These are phyloP conservation scores for Camillea tinctor DNA, from an alignment of 2,329 filamentous ascomycete genomes.

Conservation along the genomic window DNA sequence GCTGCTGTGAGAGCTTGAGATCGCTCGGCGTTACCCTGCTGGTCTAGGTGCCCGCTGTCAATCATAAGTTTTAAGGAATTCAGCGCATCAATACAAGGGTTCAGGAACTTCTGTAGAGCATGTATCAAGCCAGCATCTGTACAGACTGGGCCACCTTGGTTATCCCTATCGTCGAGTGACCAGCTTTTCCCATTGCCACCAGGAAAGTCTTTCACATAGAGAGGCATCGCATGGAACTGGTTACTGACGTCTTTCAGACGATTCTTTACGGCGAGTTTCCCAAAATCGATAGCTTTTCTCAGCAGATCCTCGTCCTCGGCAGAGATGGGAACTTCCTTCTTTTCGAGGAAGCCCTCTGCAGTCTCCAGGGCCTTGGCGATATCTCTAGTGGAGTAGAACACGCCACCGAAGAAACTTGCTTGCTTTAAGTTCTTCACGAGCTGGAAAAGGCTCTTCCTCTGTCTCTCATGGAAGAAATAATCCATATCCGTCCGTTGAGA, in stretches of 20 bases:
- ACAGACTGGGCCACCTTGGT: conserved; percentile 45
- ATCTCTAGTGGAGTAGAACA: conserved; percentile 66
- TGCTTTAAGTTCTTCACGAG: conserved; percentile 79
- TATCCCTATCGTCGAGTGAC: conserved; percentile 59
- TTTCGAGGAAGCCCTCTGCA: conserved; percentile 64
- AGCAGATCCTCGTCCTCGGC: conserved; percentile 61
- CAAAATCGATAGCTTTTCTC: conserved; percentile 62
- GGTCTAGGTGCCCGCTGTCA: conserved; percentile 43
- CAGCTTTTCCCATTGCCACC: conserved; percentile 59
- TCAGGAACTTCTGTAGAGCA: conserved; percentile 52
- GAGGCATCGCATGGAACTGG: conserved; percentile 71
- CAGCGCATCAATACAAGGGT: conserved; percentile 43
- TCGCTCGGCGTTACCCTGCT: conserved; percentile 38
- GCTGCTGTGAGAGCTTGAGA: conserved; percentile 29
- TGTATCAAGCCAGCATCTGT: conserved; percentile 51
- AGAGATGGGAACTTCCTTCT: conserved; percentile 58
- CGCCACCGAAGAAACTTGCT: conserved; percentile 81
- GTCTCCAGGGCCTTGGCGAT: conserved; percentile 64
- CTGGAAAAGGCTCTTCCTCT: conserved; percentile 63
- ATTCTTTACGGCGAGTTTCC: conserved; percentile 59
- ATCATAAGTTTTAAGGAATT: conserved; percentile 47
- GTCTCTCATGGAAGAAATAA: conserved; percentile 83
- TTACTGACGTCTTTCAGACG: conserved; percentile 66
- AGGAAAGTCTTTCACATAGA: conserved; percentile 70
- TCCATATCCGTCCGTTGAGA: conserved; percentile 81